Conservation (phyloP, 208 protist genomes). For the Strigomonas culicis region DNA sequence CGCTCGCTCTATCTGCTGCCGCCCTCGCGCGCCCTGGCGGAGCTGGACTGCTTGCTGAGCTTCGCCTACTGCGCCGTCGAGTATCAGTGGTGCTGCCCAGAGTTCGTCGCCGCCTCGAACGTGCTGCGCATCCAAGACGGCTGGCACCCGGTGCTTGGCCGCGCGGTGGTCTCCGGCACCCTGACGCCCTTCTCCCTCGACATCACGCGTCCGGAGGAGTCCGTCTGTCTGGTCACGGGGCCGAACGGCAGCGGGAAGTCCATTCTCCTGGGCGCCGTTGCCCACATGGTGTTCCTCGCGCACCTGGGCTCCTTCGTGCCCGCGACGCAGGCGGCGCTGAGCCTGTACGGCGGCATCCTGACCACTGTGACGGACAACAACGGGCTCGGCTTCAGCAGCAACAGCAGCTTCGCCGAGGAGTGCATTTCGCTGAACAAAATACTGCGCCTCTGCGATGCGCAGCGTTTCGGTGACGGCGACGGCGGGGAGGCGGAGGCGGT, state of each 20-base stretch:
- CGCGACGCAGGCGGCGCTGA: constrained; percentile 41
- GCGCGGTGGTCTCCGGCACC: constrained; percentile 25
- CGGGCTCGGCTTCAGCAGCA: not conserved
- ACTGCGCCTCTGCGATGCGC: constrained; percentile 38
- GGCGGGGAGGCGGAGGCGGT: constrained; percentile 19
- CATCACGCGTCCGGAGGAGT: constrained; percentile 24
- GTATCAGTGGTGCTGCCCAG: constrained; percentile 45
- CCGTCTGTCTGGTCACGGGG: constrained; percentile 75
- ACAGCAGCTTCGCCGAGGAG: constrained; percentile 72
- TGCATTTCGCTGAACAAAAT: constrained; percentile 58
- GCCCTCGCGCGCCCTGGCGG: constrained; percentile 36
- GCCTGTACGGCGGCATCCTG: constrained; percentile 54
- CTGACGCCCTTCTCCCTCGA: constrained; percentile 53
- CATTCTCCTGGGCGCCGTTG: constrained; percentile 90
- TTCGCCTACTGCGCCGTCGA: constrained; percentile 64
- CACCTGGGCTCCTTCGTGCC: constrained; percentile 94
- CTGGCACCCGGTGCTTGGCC: constrained; percentile 68
- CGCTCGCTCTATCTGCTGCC: constrained; percentile 60
- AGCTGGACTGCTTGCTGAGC: constrained; percentile 75
- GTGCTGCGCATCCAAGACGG: constrained; percentile 55
- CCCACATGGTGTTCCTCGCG: constrained; percentile 88
- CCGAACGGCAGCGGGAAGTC: constrained; percentile 92
- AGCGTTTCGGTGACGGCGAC: constrained; percentile 5
- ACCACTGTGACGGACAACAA: constrained; percentile 16
- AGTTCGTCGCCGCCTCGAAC: constrained; percentile 17